Evolutionary conservation across 345 rosid species (phyloP), one percentile per base, ranked within the genome.

Genomic region (Sapria himalayana): DNA sequence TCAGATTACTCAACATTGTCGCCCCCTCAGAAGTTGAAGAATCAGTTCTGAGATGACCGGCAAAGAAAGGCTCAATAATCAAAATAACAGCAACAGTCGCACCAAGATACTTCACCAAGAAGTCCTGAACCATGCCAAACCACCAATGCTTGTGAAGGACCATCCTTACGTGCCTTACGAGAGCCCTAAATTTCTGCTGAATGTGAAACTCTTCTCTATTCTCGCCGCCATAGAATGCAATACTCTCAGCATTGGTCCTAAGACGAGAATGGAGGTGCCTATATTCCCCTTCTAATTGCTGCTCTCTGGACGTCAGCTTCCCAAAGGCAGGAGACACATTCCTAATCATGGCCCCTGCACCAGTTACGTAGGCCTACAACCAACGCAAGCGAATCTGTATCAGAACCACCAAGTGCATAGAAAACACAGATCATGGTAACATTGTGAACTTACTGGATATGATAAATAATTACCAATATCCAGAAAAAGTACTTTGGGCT

Each of bases 111-210:
- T 89, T 89, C 56, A 84, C 61, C 46, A 89, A 57, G 62, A 89
- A 89, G 64, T 89, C 98, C 47, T 89, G 95, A 62, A 91, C 80
- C 93, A 91, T 91, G 62, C 93, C 95, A 66, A 91, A 91, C 99
- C 99, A 91, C 99, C 99, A 91, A 50, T 84, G 91, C 16, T 91
- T 85, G 51, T 77, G 92, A 62, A 72, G 85, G 44, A 91, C 99
- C 22, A 33, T 43, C 21, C 74, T 61, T 76, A 91, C 54, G 60
- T 91, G 99, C 40, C 58, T 59, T 53, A 72, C 61, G 23, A 91
- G 84, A 50, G 64, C 56, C 61, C 48, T 73, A 67, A 91, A 91
- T 63, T 80, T 91, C 58, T 66, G 64, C 58, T 79, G 77, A 59
- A 91, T 77, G 58, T 91, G 86, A 59, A 65, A 79, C 45, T 72